Evolutionary conservation across 2,329 filamentous ascomycete genomes (phyloP).

Genomic region (Pseudogymnoascus pannorum): DNA sequence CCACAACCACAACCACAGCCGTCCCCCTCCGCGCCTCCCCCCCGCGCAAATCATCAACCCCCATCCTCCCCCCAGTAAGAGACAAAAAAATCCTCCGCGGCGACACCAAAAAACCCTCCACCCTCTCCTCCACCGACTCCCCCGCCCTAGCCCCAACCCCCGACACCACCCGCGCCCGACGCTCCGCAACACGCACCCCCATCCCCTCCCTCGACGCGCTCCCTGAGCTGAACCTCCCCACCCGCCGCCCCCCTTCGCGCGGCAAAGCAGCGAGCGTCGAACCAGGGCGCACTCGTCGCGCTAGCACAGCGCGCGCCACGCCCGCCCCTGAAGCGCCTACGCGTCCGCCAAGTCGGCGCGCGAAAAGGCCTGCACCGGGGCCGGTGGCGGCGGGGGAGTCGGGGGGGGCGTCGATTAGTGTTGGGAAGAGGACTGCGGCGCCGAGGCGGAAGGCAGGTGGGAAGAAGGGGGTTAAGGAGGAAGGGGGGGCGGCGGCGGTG

Average conservation of each 20-base stretch:
- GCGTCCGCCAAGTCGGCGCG: slow-evolving; percentile 46
- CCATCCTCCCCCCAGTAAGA: slow-evolving; percentile 27
- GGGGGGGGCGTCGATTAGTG: slow-evolving; percentile 50
- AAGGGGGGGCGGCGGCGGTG: slow-evolving; percentile 35
- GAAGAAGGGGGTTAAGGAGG: slow-evolving; percentile 33
- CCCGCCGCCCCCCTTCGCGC: slow-evolving; percentile 19
- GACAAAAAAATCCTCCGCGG: slow-evolving; percentile 11
- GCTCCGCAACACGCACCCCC: slow-evolving; percentile 10
- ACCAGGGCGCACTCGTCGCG: slow-evolving; percentile 27
- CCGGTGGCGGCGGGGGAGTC: slow-evolving; percentile 47
- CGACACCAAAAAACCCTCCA: neutral
- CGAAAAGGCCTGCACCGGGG: slow-evolving; percentile 65
- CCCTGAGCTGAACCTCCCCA: slow-evolving; percentile 13
- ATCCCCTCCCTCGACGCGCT: slow-evolving; percentile 15
- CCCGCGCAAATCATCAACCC: slow-evolving; percentile 28
- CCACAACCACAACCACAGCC: slow-evolving; percentile 10
- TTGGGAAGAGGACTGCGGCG: slow-evolving; percentile 64
- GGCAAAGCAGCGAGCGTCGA: slow-evolving; percentile 28
- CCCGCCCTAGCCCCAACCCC: neutral
- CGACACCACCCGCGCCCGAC: slow-evolving; percentile 10
- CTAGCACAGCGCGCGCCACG: slow-evolving; percentile 34
- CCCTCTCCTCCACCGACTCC: neutral
- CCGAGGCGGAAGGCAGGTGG: slow-evolving; percentile 59
- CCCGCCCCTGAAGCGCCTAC: slow-evolving; percentile 32
- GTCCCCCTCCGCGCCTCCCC: slow-evolving; percentile 17